Conservation (phyloP, 2,329 filamentous ascomycete species). For the Ceratocystis ficicola region DNA sequence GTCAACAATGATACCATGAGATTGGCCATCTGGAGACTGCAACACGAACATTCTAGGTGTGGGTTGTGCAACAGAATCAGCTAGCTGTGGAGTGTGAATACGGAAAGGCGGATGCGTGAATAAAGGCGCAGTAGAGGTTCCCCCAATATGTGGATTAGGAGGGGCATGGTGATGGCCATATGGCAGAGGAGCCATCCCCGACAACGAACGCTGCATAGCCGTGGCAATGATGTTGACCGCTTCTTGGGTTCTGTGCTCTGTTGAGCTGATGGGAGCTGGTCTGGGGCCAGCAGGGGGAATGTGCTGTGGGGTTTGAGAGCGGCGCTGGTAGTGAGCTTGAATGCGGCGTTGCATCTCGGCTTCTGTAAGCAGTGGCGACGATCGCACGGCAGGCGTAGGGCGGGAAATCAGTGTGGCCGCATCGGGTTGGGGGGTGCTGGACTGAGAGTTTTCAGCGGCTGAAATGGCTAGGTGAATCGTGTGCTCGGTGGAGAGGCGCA, state of each 20-base stretch:
- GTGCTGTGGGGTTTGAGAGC: conserved; percentile 15
- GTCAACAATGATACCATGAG: conserved; percentile 15
- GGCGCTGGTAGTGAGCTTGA: conserved; percentile 18
- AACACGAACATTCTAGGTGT: conserved; percentile 15
- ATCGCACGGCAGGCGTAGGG: conserved; percentile 16
- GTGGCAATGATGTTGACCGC: conserved; percentile 21
- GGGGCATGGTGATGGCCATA: not conserved
- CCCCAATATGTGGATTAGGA: not conserved
- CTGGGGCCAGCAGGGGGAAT: conserved; percentile 1
- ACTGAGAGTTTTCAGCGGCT: conserved; percentile 6
- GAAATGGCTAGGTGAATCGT: conserved; percentile 21
- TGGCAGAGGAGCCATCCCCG: conserved; percentile 5
- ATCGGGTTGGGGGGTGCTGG: not conserved
- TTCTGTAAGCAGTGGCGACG: conserved; percentile 20
- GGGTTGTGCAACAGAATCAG: not conserved
- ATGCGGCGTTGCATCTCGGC: conserved; percentile 22
- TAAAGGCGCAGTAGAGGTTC: not conserved
- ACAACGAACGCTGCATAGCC: conserved; percentile 18
- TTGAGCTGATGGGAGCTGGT: not conserved
- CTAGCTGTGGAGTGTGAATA: conserved; percentile 18
- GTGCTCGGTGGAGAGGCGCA: conserved; percentile 16
- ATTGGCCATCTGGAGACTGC: conserved; percentile 16
- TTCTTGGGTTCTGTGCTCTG: conserved; percentile 16
- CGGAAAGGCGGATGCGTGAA: conserved; percentile 12
- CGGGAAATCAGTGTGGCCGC: not conserved